Conservation (phyloP, 805 yeast genomes). For the Lipomyces yamadae region DNA sequence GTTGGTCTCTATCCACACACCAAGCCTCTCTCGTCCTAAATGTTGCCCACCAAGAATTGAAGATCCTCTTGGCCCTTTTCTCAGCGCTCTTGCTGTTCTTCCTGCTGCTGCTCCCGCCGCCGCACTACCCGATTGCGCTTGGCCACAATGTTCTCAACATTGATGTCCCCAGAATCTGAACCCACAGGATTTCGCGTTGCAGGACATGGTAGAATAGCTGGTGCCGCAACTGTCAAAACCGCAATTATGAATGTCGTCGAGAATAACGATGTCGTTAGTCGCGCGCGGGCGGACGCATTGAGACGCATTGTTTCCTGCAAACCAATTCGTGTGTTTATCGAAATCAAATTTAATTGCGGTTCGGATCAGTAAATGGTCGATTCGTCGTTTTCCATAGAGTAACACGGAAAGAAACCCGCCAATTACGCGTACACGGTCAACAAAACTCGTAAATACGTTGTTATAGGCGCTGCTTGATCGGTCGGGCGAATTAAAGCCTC, state of each 20-base stretch:
- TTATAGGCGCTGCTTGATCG: neutral
- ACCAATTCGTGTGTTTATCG: neutral
- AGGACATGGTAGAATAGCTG: constrained; percentile 48
- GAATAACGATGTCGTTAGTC: constrained; percentile 67
- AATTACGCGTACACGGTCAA: neutral
- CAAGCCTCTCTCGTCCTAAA: neutral
- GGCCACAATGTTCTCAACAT: constrained; percentile 13
- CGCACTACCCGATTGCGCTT: constrained; percentile 5
- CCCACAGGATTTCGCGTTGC: constrained; percentile 36
- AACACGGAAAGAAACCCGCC: neutral
- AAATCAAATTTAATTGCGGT: neutral
- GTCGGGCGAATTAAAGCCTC: no score
- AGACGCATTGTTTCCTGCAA: constrained; percentile 51
- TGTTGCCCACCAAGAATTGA: neutral
- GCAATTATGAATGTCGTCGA: constrained; percentile 77
- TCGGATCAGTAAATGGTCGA: neutral
- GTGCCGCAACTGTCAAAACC: constrained; percentile 63
- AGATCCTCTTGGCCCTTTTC: neutral
- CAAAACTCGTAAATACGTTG: neutral
- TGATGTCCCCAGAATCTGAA: constrained; percentile 26
- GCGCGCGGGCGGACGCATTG: constrained; percentile 61
- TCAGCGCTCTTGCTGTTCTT: neutral
- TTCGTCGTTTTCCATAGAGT: neutral
- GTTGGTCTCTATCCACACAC: no score
- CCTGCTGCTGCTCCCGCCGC: constrained; percentile 5